phyloP scores from a whole-genome alignment of 805 yeast species.

The Yarrowia hollandica region DNA sequence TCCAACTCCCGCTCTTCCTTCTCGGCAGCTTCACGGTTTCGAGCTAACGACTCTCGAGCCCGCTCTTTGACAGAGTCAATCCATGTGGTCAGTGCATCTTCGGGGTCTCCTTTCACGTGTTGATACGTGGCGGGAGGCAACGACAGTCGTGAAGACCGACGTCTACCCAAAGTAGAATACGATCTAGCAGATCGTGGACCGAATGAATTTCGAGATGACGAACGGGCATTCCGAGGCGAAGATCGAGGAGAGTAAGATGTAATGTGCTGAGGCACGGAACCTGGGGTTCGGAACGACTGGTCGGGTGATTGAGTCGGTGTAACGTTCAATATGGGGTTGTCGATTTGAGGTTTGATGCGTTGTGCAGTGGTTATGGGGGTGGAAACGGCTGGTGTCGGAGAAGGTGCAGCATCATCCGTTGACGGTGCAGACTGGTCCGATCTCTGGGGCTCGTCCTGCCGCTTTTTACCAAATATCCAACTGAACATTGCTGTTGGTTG shows the following conservation, averaged over 20 bases:
- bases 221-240: constrained; percentile 7
- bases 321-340: constrained; percentile 5
- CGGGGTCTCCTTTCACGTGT: not conserved
- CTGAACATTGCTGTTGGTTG: constrained; percentile 18
- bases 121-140: constrained; percentile 11
- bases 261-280: constrained; percentile 23
- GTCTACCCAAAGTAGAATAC: not conserved
- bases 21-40: constrained; percentile 30
- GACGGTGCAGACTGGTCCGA: not conserved
- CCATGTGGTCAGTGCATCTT: constrained; percentile 29
- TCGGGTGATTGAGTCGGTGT: constrained; percentile 16
- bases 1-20: constrained; percentile 31
- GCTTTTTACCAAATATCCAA: constrained; percentile 20
- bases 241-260: constrained; percentile 3
- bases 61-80: constrained; percentile 1
- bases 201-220: constrained; percentile 4
- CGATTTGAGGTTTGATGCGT: constrained; percentile 6
- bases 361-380: not conserved
- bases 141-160: constrained; percentile 13
- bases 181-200: constrained; percentile 22
- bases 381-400: not conserved
- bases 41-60: constrained; percentile 26
- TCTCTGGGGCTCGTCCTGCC: not conserved
- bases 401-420: not conserved
- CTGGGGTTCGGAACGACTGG: constrained; percentile 12